These are phyloP conservation scores for Colletotrichum horii DNA, from an alignment of 2,329 filamentous ascomycete genomes.

Conservation along the genomic window DNA sequence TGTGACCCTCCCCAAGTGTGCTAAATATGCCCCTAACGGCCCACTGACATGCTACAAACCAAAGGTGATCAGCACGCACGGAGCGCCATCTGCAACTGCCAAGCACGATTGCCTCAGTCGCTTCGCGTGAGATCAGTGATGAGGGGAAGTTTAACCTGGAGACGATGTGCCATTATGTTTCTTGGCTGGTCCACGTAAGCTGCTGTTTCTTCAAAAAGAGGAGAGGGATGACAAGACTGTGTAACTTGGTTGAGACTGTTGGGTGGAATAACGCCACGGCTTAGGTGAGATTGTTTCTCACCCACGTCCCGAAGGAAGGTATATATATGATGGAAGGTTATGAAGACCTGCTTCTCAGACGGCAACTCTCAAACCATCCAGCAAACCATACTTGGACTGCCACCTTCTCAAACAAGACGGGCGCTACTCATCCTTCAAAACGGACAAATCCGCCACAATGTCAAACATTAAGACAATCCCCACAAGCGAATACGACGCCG, in stretches of 20 bases:
- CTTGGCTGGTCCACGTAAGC: not conserved
- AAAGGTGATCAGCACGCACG: not conserved
- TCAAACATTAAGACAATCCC: not conserved
- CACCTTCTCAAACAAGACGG: not conserved
- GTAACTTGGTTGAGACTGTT: not conserved
- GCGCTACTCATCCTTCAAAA: not conserved
- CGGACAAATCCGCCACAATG: not conserved
- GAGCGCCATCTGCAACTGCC: not conserved
- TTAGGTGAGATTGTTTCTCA: not conserved
- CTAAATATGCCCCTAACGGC: not conserved
- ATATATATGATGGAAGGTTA: not conserved
- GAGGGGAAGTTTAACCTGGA: not conserved
- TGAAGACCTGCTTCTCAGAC: not conserved
- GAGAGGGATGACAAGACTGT: not conserved
- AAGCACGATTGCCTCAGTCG: not conserved
- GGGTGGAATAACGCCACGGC: not conserved
- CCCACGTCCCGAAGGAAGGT: not conserved
- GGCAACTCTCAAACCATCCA: not conserved
- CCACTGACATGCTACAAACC: not conserved
- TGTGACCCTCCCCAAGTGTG: not conserved
- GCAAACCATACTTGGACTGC: not conserved
- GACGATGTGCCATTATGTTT: not conserved
- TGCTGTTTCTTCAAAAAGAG: not conserved
- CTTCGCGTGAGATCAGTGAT: not conserved
- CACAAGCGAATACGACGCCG: not conserved